Evolutionary conservation across 1,284 basidiomycete species (phyloP), one percentile per base, ranked within the genome.

Genomic region (Tetrapyrgos nigripes): DNA sequence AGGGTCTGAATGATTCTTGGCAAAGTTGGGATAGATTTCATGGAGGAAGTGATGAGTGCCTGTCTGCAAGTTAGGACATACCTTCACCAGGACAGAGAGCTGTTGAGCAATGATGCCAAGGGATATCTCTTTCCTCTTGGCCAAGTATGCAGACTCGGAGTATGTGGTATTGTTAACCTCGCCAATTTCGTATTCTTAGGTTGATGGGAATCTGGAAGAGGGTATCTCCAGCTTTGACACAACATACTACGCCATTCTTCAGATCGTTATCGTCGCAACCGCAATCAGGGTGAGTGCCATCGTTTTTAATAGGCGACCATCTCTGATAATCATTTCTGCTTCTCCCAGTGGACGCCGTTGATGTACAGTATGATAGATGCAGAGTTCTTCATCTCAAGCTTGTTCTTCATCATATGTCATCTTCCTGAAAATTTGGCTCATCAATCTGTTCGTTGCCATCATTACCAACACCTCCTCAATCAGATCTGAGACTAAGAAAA

Each of bases 341-440:
- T 28, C 44, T 28, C 28, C 14, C 59, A 91, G 87, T 93, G 90
- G 91, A 79, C 88, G 1, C 76, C 83, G 0, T 78, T 92, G 59
- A 98, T 98, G 97, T 98, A 98, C 74, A 73, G 79, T 45, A 91
- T 94, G 82, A 93, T 98, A 75, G 93, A 96, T 66, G 83, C 96
- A 1, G 97, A 99, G 71, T 97, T 92, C 75, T 94, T 93, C 69
- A 76, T 90, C 6, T 94, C 95, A 0, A 91, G 86, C 65, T 78
- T 96, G 62, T 98, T 95, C 77, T 98, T 96, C 78, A 91, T 98
- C 65, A 76, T 91, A 55, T 58, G 79, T 96, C 60, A 78, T 97
- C 62, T 83, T 97, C 9, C 82, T 97, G 64, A 96, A 97, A 73
- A 93, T 96, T 70, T 97, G 94, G 94, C 80, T 98, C 57, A 91